Conservation (phyloP, 2,329 filamentous ascomycete genomes). For the Colletotrichum australisinense region DNA sequence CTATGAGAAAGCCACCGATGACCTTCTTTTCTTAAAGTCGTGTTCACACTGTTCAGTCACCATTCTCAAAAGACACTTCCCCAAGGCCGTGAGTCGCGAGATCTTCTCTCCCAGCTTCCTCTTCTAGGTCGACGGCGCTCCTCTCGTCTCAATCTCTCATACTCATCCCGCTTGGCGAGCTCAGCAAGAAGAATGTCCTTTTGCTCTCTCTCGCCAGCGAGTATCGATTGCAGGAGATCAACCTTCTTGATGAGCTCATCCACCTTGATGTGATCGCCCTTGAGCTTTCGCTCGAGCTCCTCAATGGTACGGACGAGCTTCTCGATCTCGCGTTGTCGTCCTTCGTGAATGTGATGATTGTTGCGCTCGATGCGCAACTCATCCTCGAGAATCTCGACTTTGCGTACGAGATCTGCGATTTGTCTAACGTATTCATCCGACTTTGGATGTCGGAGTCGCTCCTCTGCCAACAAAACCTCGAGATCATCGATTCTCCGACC, state of each 20-base stretch:
- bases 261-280: conserved; percentile 14
- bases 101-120: conserved; percentile 28
- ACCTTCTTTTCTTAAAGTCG: neutral
- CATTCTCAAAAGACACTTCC: conserved; percentile 1
- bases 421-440: conserved; percentile 21
- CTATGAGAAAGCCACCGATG: neutral
- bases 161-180: conserved; percentile 27
- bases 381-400: conserved; percentile 29
- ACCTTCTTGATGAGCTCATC: conserved; percentile 28
- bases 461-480: conserved; percentile 22
- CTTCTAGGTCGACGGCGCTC: conserved; percentile 22
- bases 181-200: conserved; percentile 24
- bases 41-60: neutral
- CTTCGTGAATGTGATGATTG: conserved; percentile 15
- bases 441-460: conserved; percentile 14
- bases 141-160: neutral
- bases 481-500: conserved; percentile 21
- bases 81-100: conserved; percentile 6
- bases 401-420: conserved; percentile 25
- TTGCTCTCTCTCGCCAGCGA: conserved; percentile 23
- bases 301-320: conserved; percentile 17
- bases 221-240: conserved; percentile 22
- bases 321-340: conserved; percentile 22
- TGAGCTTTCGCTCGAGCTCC: conserved; percentile 26
- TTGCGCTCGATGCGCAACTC: conserved; percentile 24